Base-by-base conservation (phyloP, 805 yeast species). In the Lipomyces starkeyi region DNA sequence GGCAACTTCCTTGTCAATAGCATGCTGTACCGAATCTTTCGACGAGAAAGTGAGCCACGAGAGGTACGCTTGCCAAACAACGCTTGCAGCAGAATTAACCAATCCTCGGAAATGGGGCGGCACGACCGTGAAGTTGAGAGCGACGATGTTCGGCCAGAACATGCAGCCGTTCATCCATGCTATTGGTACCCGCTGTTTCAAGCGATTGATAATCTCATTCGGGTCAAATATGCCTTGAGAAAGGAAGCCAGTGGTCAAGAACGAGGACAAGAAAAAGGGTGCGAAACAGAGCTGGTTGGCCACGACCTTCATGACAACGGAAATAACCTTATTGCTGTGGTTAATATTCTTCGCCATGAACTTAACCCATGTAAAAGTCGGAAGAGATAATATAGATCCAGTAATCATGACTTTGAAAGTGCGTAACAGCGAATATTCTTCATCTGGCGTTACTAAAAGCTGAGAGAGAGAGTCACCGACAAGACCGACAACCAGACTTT, bases 91-190 rank as follows among this genome's bases (percentile, higher is more conserved):
- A 5, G 72, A 63, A 35, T 63, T 69, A 20, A 69, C 68, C 37
- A 69, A 63, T 20, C 72, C 72, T n/a, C 72, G 65, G 64, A 60
- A 69, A 60, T 69, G 70, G 9, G 72, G 72, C 25, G 70, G 72
- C 14, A 69, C 58, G 32, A 69, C 62, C 5, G 72, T 67, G 61
- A 69, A 69, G 62, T 69, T 69, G 27, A 69, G 63, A 11, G 59
- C 40, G 32, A 69, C 67, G 29, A 69, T 40, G 56, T 69, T 69
- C 5, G 72, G 72, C 72, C 72, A 69, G 64, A 57, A 69, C 70
- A 66, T 65, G 66, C 71, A 67, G 37, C 72, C 72, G 56, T 66
- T 64, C 65, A 61, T 59, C 72, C 72, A 69, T 3, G 71, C 72
- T 7, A 62, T 49, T 17, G 72, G 72, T n/a, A 68, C 61, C 20